Evolutionary conservation across 768 basidiomycete genomes (phyloP).

Genomic region (Trametes sanguinea): DNA sequence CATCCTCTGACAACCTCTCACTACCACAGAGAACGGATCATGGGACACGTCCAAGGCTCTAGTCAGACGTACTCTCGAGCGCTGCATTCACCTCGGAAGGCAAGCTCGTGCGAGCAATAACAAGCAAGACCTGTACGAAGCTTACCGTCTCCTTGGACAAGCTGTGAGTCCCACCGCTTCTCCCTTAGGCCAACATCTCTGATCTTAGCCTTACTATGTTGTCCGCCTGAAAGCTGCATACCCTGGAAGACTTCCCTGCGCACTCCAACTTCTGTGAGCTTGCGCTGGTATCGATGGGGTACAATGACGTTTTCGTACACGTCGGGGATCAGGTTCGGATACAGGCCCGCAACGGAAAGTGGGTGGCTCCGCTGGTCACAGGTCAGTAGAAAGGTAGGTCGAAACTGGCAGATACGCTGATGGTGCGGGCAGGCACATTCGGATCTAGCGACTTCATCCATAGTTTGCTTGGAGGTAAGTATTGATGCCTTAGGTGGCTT

Average conservation of each 20-base stretch:
- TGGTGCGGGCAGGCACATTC: conserved; percentile 55
- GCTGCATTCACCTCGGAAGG: conserved; percentile 80
- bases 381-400: conserved; percentile 39
- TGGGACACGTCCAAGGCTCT: conserved; percentile 90
- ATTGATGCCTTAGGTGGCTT: too few relatives aligned
- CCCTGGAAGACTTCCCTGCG: conserved; percentile 84
- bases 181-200: not conserved
- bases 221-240: conserved; percentile 56
- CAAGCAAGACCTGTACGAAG: conserved; percentile 74
- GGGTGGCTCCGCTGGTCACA: conserved; percentile 82
- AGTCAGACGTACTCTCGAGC: conserved; percentile 69
- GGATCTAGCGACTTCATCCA: conserved; percentile 79
- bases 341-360: conserved; percentile 70
- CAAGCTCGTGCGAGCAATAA: conserved; percentile 55
- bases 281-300: conserved; percentile 70
- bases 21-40: conserved; percentile 52
- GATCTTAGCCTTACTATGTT: not conserved
- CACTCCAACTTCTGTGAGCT: conserved; percentile 93
- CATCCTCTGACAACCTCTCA: not conserved
- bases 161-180: conserved; percentile 42
- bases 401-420: not conserved
- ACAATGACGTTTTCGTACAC: conserved; percentile 79
- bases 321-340: conserved; percentile 81
- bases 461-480: conserved; percentile 71
- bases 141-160: conserved; percentile 78